Evolutionary conservation across 345 rosid genomes (phyloP).

Genomic region (Aethionema arabicum): DNA sequence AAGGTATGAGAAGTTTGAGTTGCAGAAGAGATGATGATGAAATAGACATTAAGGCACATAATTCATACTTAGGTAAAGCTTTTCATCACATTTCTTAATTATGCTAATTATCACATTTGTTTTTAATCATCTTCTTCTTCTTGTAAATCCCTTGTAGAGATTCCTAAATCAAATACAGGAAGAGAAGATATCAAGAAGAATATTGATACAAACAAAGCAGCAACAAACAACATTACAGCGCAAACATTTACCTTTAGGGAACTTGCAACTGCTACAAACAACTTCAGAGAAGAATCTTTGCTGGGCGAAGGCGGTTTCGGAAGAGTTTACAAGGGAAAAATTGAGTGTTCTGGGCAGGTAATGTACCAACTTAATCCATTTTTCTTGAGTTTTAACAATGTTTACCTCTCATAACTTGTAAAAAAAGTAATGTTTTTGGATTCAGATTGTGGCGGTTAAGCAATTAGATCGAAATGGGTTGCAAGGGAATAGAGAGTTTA

Average conservation of each 20-base stretch:
- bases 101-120: too few species aligned
- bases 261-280: conserved; percentile 67
- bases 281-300: conserved; percentile 65
- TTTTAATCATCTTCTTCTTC: too few species aligned
- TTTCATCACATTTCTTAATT: background rate
- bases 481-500: conserved; percentile 81
- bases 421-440: too few species aligned
- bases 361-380: background rate
- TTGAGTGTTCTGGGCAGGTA: conserved; percentile 59
- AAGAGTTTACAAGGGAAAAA: conserved; percentile 66
- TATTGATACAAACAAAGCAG: conserved; percentile 20
- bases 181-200: conserved; percentile 5
- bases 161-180: background rate
- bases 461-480: conserved; percentile 79
- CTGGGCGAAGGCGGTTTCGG: conserved; percentile 85
- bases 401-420: too few species aligned
- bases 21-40: background rate
- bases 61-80: background rate
- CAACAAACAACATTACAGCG: conserved; percentile 42
- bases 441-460: conserved; percentile 75
- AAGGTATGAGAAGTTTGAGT: background rate
- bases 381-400: too few species aligned
- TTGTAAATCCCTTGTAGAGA: background rate
- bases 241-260: conserved; percentile 68
- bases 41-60: background rate